Evolutionary conservation across 306 rosid species (phyloP).

Genomic region (Lathyrus oleraceus): DNA sequence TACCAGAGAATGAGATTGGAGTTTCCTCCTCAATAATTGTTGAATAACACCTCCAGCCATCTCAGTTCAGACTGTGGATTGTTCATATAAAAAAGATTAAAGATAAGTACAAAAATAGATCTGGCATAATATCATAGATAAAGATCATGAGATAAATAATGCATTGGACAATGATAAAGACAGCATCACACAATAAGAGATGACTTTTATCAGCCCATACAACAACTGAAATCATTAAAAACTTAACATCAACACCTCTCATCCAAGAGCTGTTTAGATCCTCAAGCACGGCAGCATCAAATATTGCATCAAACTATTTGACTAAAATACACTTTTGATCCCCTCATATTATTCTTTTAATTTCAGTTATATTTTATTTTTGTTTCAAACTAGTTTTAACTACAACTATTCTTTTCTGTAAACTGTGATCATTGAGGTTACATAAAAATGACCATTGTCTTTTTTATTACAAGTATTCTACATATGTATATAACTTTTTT

Average conservation of each 20-base stretch:
- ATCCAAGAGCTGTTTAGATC: background rate
- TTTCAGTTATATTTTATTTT: background rate
- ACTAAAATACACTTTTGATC: background rate
- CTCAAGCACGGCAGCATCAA: background rate
- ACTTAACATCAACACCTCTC: background rate
- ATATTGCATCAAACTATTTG: background rate
- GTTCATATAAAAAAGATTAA: slow-evolving; percentile 18
- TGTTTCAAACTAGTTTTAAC: no score
- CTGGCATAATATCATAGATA: background rate
- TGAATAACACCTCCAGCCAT: slow-evolving; percentile 90
- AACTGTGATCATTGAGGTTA: no score
- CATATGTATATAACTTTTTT: no score
- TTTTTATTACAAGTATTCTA: no score
- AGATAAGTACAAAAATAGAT: slow-evolving; percentile 3
- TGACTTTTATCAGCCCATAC: background rate
- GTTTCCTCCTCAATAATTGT: slow-evolving; percentile 72
- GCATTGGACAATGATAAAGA: slow-evolving; percentile 4
- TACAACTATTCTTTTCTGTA: no score
- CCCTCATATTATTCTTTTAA: background rate
- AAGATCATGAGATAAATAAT: background rate
- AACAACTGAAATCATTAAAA: background rate
- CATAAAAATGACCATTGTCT: no score
- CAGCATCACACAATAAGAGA: background rate
- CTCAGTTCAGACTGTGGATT: slow-evolving; percentile 45
- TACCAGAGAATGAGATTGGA: slow-evolving; percentile 62